These are phyloP conservation scores for Hysterium pulicare DNA, from an alignment of 2,329 filamentous ascomycete genomes.

Conservation along the genomic window DNA sequence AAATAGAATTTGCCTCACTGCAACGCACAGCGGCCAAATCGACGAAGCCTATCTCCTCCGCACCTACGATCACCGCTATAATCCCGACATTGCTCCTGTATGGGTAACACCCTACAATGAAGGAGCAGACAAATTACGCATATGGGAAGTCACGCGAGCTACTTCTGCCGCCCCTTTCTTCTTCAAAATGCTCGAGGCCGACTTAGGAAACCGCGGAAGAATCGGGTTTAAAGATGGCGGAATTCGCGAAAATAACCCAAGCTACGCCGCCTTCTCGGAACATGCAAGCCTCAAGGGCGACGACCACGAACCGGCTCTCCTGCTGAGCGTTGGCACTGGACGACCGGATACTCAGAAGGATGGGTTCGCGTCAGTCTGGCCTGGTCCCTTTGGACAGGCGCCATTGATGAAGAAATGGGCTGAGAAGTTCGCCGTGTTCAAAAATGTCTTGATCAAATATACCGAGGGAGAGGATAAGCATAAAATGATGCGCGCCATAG, in stretches of 20 bases:
- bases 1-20: slow-evolving; percentile 48
- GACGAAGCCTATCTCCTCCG: slow-evolving; percentile 49
- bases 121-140: slow-evolving; percentile 44
- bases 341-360: slow-evolving; percentile 43
- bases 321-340: slow-evolving; percentile 48
- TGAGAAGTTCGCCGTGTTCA: slow-evolving; percentile 49
- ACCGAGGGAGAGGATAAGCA: slow-evolving; percentile 50
- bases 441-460: slow-evolving; percentile 51
- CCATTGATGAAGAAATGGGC: slow-evolving; percentile 43
- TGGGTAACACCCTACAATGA: slow-evolving; percentile 50
- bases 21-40: slow-evolving; percentile 46
- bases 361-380: slow-evolving; percentile 46
- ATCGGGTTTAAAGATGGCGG: slow-evolving; percentile 50
- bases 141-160: slow-evolving; percentile 52
- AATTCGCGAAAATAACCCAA: slow-evolving; percentile 51
- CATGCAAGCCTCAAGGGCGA: slow-evolving; percentile 46
- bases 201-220: slow-evolving; percentile 33
- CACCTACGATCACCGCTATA: slow-evolving; percentile 47
- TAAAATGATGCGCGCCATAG: slow-evolving; percentile 45
- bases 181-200: slow-evolving; percentile 48
- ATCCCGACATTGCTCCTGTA: slow-evolving; percentile 36
- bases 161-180: slow-evolving; percentile 54
- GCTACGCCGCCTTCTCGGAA: slow-evolving; percentile 46
- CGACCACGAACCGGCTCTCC: slow-evolving; percentile 41
- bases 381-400: slow-evolving; percentile 43